Evolutionary conservation across 495 filamentous ascomycete genomes (phyloP).

Genomic region (Xylaria flabelliformis): DNA sequence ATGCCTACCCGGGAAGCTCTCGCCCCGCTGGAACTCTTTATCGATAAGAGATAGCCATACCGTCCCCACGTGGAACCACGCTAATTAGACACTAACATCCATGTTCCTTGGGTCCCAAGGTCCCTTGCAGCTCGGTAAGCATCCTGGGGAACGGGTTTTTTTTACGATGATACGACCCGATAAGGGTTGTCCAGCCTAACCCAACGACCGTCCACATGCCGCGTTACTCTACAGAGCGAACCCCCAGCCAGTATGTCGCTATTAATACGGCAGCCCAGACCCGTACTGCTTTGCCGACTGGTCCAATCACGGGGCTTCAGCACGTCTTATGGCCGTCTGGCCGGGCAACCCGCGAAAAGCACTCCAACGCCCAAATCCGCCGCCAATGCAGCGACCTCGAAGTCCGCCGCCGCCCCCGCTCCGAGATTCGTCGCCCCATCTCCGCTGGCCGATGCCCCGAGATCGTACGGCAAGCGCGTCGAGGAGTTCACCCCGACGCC

Average conservation of each 20-base stretch:
- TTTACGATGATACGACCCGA: constrained; percentile 26
- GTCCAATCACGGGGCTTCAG: constrained; percentile 58
- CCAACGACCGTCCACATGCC: constrained; percentile 16
- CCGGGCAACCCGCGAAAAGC: constrained; percentile 39
- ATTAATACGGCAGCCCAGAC: constrained; percentile 30
- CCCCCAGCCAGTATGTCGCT: constrained; percentile 22
- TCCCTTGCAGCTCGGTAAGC: constrained; percentile 28
- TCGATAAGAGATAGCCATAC: constrained; percentile 16
- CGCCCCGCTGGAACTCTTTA: not conserved
- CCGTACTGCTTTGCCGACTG: constrained; percentile 45
- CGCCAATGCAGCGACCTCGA: constrained; percentile 21
- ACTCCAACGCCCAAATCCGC: constrained; percentile 26
- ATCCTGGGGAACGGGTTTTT: constrained; percentile 17
- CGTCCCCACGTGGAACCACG: not conserved
- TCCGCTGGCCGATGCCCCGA: constrained; percentile 57
- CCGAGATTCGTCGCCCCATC: constrained; percentile 33
- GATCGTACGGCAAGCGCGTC: constrained; percentile 61
- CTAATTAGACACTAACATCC: constrained; percentile 11
- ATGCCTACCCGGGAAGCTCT: not conserved
- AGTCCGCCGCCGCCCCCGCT: constrained; percentile 28
- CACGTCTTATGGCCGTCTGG: constrained; percentile 49
- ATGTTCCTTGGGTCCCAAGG: not conserved
- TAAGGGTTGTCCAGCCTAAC: not conserved
- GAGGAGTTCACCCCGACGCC: constrained; percentile 69
- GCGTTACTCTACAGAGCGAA: constrained; percentile 30